These are phyloP conservation scores for Megacollybia marginata DNA, from an alignment of 768 basidiomycete species.

Conservation along the genomic window DNA sequence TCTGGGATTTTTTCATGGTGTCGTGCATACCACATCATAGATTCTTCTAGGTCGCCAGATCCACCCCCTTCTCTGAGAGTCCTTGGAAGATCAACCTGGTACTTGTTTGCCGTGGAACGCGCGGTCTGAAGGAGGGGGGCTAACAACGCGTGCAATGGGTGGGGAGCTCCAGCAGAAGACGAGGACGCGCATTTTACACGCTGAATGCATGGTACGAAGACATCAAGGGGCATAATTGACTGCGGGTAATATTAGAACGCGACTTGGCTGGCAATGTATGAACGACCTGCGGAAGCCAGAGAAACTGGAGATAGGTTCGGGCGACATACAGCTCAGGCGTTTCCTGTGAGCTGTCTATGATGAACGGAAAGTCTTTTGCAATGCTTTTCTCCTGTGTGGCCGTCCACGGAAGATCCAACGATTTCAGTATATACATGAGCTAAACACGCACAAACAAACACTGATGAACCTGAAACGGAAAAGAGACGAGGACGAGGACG, in stretches of 20 bases:
- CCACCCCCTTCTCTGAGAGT: slow-evolving; percentile 55
- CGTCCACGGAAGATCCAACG: slow-evolving; percentile 40
- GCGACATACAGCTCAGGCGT: slow-evolving; percentile 49
- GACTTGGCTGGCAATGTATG: no score
- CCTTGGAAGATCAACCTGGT: slow-evolving; percentile 53
- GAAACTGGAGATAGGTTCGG: slow-evolving; percentile 66
- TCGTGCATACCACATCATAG: slow-evolving; percentile 71
- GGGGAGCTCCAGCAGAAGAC: slow-evolving; percentile 19
- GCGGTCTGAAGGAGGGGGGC: slow-evolving; percentile 60
- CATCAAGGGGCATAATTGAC: slow-evolving; percentile 65
- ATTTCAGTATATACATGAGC: neutral
- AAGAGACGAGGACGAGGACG: neutral
- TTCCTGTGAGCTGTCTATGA: slow-evolving; percentile 30
- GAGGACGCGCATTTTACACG: slow-evolving; percentile 36
- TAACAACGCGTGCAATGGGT: slow-evolving; percentile 52
- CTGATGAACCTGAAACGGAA: neutral
- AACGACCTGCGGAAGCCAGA: slow-evolving; percentile 70
- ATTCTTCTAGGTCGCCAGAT: slow-evolving; percentile 58
- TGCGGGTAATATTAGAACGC: slow-evolving; percentile 15
- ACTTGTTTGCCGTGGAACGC: slow-evolving; percentile 48
- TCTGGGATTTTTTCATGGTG: slow-evolving; percentile 46
- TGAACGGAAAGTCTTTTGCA: slow-evolving; percentile 49
- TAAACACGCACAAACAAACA: neutral
- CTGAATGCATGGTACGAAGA: slow-evolving; percentile 48
- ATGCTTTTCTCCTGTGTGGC: slow-evolving; percentile 51